phyloP scores from a whole-genome alignment of 2,329 filamentous ascomycete genomes.

The Aspergillus floridensis region DNA sequence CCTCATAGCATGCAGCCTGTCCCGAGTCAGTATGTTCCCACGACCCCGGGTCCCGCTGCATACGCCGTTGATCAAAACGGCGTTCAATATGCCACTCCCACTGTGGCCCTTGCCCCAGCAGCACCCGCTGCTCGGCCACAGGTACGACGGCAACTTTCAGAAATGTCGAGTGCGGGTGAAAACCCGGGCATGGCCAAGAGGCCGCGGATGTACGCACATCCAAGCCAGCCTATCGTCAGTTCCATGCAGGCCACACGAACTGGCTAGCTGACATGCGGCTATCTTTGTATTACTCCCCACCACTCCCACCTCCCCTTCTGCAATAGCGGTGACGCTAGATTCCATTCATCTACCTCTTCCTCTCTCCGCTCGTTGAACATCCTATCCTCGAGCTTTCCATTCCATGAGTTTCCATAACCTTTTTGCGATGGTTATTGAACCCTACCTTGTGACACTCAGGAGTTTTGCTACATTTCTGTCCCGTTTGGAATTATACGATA shows the following conservation, averaged over 20 bases:
- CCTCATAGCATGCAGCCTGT: conserved; percentile 47
- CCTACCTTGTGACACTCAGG: conserved; percentile 10
- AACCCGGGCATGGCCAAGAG: conserved; percentile 55
- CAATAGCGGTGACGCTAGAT: background rate
- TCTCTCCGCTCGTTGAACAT: conserved; percentile 17
- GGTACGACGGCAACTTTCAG: conserved; percentile 60
- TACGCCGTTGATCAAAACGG: conserved; percentile 42
- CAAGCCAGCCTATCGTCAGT: conserved; percentile 47
- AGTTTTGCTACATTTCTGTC: conserved; percentile 6
- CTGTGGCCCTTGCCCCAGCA: conserved; percentile 35
- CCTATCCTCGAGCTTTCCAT: conserved; percentile 2
- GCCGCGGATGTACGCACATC: conserved; percentile 55
- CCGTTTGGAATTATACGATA: background rate
- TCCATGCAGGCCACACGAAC: conserved; percentile 50
- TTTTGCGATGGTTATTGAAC: conserved; percentile 12
- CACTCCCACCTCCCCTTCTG: background rate
- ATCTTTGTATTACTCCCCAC: conserved; percentile 4
- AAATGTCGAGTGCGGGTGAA: conserved; percentile 56
- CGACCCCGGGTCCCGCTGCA: conserved; percentile 37
- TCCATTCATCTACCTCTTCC: conserved; percentile 7
- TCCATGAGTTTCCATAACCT: conserved; percentile 6
- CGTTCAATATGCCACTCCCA: conserved; percentile 39
- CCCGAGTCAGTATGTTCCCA: conserved; percentile 43
- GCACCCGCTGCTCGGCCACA: conserved; percentile 31
- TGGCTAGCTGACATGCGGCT: conserved; percentile 17